Conservation (phyloP, 495 filamentous ascomycete species). For the Friedmanniomyces simplex region DNA sequence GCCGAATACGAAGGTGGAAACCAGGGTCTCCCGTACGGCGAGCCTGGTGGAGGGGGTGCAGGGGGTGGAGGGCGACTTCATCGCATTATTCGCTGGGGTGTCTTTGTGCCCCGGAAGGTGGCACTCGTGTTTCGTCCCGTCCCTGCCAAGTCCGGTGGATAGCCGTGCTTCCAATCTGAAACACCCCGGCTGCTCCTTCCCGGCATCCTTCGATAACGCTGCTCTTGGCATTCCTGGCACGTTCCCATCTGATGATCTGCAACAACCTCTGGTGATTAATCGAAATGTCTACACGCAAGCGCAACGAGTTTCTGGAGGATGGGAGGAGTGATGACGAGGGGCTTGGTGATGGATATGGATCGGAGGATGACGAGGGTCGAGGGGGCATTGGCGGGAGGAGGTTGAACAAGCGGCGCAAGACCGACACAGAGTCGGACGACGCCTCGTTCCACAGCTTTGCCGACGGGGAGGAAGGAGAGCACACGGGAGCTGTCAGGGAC, state of each 20-base stretch:
- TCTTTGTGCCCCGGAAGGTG: too few relatives aligned
- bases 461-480: slow-evolving; percentile 22
- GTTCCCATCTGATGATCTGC: too few relatives aligned
- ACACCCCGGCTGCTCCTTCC: background rate
- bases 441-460: slow-evolving; percentile 28
- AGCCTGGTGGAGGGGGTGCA: too few relatives aligned
- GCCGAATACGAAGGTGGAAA: too few relatives aligned
- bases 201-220: too few relatives aligned
- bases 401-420: slow-evolving; percentile 56
- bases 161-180: background rate
- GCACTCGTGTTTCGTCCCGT: too few relatives aligned
- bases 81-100: too few relatives aligned
- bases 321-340: slow-evolving; percentile 56
- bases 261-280: too few relatives aligned
- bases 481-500: slow-evolving; percentile 11
- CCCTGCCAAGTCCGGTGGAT: too few relatives aligned
- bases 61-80: too few relatives aligned
- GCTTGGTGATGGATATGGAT: slow-evolving; percentile 52
- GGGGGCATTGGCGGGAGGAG: slow-evolving; percentile 37
- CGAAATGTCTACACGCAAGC: slow-evolving; percentile 55
- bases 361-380: slow-evolving; percentile 57
- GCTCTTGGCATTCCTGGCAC: background rate
- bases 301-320: slow-evolving; percentile 63
- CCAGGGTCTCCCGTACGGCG: too few relatives aligned
- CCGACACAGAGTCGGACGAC: slow-evolving; percentile 37